A percentile compares a stretch with the other conserved stretches of the same genome.
These are phyloP conservation scores for Russula compacta DNA, from an alignment of 768 basidiomycete genomes.

Conservation along the genomic window DNA sequence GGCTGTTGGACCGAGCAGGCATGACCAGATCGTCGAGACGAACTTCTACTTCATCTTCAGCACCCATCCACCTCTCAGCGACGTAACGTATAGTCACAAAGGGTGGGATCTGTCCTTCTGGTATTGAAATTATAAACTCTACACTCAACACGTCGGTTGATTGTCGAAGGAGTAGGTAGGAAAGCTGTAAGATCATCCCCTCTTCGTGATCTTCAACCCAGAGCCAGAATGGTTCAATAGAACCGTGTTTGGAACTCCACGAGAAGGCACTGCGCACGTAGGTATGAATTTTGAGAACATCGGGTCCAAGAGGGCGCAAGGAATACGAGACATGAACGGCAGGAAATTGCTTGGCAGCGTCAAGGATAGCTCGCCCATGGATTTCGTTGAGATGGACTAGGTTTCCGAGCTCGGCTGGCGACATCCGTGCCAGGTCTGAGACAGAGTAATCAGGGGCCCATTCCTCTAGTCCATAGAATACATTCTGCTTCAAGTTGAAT, in stretches of 20 bases:
- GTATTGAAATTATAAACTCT: slow-evolving; percentile 76
- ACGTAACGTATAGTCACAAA: slow-evolving; percentile 67
- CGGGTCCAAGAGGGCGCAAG: slow-evolving; percentile 74
- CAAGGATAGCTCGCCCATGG: slow-evolving; percentile 71
- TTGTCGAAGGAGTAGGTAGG: slow-evolving; percentile 63
- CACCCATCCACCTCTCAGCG: slow-evolving; percentile 91
- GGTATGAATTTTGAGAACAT: slow-evolving; percentile 71
- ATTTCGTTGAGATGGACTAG: slow-evolving; percentile 79
- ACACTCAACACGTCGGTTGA: slow-evolving; percentile 49
- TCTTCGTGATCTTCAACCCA: slow-evolving; percentile 89
- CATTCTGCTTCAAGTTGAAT: slow-evolving; percentile 65
- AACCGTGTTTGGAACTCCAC: slow-evolving; percentile 76
- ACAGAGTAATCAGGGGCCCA: slow-evolving; percentile 79
- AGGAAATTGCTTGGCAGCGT: slow-evolving; percentile 82
- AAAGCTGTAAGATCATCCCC: slow-evolving; percentile 72
- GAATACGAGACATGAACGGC: slow-evolving; percentile 52
- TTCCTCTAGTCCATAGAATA: slow-evolving; percentile 65
- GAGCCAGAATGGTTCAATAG: slow-evolving; percentile 82
- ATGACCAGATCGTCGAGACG: slow-evolving; percentile 63
- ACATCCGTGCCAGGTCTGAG: slow-evolving; percentile 58
- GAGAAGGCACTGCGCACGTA: slow-evolving; percentile 58
- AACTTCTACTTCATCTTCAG: slow-evolving; percentile 65
- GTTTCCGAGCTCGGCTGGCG: slow-evolving; percentile 61
- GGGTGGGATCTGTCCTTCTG: slow-evolving; percentile 46
- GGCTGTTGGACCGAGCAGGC: slow-evolving; percentile 51